Percentiles rank a stretch among this genome's conserved stretches.
These are phyloP conservation scores for Amylocarpus encephaloides DNA, from an alignment of 2,329 filamentous ascomycete genomes.

Conservation along the genomic window DNA sequence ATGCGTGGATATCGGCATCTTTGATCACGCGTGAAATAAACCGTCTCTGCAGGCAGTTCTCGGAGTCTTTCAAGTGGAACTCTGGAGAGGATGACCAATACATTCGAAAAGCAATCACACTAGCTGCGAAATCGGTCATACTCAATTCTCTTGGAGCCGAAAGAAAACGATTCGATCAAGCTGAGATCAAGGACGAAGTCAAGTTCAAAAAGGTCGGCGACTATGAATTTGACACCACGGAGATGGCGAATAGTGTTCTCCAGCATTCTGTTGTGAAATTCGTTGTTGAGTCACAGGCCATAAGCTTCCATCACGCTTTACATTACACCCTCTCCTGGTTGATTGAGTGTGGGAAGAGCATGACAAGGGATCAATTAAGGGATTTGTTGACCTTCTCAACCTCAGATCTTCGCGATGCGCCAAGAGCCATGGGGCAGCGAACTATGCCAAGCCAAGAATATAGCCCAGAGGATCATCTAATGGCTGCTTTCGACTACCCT, in stretches of 20 bases:
- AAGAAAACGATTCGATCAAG: constrained; percentile 72
- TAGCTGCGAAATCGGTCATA: constrained; percentile 76
- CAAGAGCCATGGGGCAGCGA: constrained; percentile 52
- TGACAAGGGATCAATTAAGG: constrained; percentile 61
- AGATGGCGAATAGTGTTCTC: constrained; percentile 21
- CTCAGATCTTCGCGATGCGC: constrained; percentile 60
- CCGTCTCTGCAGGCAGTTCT: constrained; percentile 78
- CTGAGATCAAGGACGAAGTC: constrained; percentile 82
- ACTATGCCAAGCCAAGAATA: constrained; percentile 51
- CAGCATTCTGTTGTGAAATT: constrained; percentile 73
- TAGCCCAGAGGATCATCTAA: constrained; percentile 68
- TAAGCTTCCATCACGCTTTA: constrained; percentile 95
- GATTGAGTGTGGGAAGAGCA: constrained; percentile 76
- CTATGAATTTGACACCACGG: constrained; percentile 67
- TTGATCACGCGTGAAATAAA: constrained; percentile 94
- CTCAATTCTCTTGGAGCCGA: constrained; percentile 87
- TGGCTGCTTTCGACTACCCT: constrained; percentile 88
- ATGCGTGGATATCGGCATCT: constrained; percentile 95
- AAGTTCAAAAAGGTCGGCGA: constrained; percentile 71
- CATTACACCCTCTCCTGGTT: constrained; percentile 97
- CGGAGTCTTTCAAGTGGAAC: constrained; percentile 73
- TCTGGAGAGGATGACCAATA: constrained; percentile 57
- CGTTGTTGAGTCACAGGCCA: constrained; percentile 78
- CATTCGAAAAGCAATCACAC: constrained; percentile 65
- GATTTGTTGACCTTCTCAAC: constrained; percentile 66